phyloP scores from a whole-genome alignment of 2,329 filamentous ascomycete genomes.

The Passalora sequoiae region DNA sequence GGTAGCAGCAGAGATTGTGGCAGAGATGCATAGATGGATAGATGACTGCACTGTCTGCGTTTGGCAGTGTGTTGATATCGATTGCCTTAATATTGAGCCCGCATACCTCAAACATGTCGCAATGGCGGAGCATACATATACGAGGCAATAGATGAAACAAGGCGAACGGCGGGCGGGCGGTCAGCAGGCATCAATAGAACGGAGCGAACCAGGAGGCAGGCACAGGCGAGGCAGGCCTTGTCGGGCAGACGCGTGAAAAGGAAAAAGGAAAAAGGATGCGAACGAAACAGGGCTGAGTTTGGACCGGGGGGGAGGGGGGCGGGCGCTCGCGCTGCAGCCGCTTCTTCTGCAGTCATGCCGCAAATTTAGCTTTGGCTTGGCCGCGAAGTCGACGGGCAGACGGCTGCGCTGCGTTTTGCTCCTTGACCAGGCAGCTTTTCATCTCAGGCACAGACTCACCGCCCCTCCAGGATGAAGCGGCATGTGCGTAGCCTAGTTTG shows the following conservation, averaged over 20 bases:
- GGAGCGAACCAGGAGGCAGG: background rate
- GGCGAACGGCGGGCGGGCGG: constrained; percentile 1
- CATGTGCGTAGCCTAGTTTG: constrained; percentile 20
- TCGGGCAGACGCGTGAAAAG: constrained; percentile 3
- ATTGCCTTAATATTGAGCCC: constrained; percentile 1
- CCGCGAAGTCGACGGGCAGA: too few relatives aligned
- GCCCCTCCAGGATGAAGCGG: constrained; percentile 12
- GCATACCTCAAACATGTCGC: constrained; percentile 1
- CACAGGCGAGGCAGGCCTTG: constrained; percentile 3
- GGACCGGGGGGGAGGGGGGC: constrained; percentile 3
- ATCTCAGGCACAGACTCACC: constrained; percentile 18
- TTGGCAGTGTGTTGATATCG: constrained; percentile 4
- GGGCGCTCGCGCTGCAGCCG: constrained; percentile 10
- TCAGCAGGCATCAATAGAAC: too few relatives aligned
- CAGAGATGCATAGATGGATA: background rate
- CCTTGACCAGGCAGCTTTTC: constrained; percentile 18
- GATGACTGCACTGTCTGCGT: background rate
- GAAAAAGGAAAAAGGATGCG: constrained; percentile 10
- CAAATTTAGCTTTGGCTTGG: constrained; percentile 8
- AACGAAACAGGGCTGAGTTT: constrained; percentile 11
- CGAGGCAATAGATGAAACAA: constrained; percentile 2
- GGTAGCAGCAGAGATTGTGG: constrained; percentile 9
- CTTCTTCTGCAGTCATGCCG: constrained; percentile 6
- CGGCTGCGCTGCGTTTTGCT: constrained; percentile 9
- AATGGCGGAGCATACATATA: constrained; percentile 5